These are phyloP conservation scores for Thelephora ganbajun DNA, from an alignment of 768 basidiomycete genomes.

Conservation along the genomic window DNA sequence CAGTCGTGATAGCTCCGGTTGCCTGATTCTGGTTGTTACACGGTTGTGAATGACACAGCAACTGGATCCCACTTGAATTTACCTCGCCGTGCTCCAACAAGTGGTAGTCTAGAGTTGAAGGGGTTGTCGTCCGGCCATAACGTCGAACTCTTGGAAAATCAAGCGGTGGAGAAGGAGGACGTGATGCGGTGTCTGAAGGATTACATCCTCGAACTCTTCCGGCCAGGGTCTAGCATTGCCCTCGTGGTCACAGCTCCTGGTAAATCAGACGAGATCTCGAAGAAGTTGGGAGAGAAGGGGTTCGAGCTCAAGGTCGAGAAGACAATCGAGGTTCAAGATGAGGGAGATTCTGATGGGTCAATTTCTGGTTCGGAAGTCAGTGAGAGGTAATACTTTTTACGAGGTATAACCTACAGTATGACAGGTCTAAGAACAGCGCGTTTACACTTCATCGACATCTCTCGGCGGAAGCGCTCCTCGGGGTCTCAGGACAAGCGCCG, in stretches of 20 bases:
- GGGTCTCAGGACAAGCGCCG: too few species aligned
- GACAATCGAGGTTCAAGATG: conserved; percentile 44
- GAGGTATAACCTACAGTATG: too few species aligned
- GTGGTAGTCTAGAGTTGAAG: conserved; percentile 91
- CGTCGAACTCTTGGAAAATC: conserved; percentile 62
- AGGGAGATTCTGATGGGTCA: conserved; percentile 14
- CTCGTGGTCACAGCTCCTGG: conserved; percentile 75
- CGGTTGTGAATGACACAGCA: too few species aligned
- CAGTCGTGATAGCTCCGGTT: too few species aligned
- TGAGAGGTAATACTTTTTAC: too few species aligned
- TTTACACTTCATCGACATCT: too few species aligned
- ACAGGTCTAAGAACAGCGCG: too few species aligned
- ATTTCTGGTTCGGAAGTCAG: background rate
- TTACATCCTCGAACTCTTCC: conserved; percentile 79
- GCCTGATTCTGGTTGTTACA: too few species aligned
- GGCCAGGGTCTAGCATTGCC: conserved; percentile 58
- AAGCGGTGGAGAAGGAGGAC: conserved; percentile 68
- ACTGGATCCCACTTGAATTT: too few species aligned
- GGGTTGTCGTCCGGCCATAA: conserved; percentile 65
- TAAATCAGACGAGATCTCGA: conserved; percentile 58
- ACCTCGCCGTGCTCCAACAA: too few species aligned
- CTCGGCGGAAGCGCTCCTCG: too few species aligned
- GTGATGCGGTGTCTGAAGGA: conserved; percentile 53
- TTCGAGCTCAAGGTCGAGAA: conserved; percentile 70
- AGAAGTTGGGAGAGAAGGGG: conserved; percentile 50